Conservation (phyloP, 352 stramenopile species). For the Phytophthora chlamydospora region DNA sequence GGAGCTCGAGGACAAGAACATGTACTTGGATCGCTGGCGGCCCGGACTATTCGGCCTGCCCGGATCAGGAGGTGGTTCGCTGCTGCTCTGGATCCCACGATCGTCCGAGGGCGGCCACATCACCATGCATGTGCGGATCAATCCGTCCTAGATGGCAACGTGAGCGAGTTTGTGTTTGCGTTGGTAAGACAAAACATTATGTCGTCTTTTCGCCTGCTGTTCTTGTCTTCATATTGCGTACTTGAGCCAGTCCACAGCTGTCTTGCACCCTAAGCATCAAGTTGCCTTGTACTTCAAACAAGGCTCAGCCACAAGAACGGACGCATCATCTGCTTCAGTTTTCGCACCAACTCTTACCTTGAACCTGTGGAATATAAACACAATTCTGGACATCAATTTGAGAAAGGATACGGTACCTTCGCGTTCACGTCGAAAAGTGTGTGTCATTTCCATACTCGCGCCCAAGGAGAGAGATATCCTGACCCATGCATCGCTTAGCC, state of each 20-base stretch:
- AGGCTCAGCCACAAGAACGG: too few relatives aligned
- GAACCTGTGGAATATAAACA: too few relatives aligned
- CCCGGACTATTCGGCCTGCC: constrained; percentile 29
- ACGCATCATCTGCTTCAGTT: too few relatives aligned
- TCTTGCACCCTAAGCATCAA: too few relatives aligned
- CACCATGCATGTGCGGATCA: constrained; percentile 56
- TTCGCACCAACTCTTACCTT: too few relatives aligned
- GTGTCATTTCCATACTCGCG: constrained; percentile 11
- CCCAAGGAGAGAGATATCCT: too few relatives aligned
- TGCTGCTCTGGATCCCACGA: constrained; percentile 36
- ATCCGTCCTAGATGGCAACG: constrained; percentile 25
- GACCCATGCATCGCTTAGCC: constrained; percentile 17
- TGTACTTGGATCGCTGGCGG: constrained; percentile 51
- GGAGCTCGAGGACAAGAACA: constrained; percentile 42
- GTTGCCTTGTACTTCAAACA: too few relatives aligned
- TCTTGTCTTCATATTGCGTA: not conserved
- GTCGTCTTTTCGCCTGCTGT: not conserved
- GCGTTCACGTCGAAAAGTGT: too few relatives aligned
- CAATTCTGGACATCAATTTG: too few relatives aligned
- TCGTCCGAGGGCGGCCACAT: constrained; percentile 41
- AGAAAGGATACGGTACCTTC: too few relatives aligned
- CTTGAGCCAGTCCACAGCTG: constrained; percentile 13
- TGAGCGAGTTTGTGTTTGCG: constrained; percentile 1
- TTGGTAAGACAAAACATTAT: constrained; percentile 9
- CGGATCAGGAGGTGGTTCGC: constrained; percentile 27